Evolutionary conservation across 768 basidiomycete genomes (phyloP).

Genomic region (Agrocybe praecox): DNA sequence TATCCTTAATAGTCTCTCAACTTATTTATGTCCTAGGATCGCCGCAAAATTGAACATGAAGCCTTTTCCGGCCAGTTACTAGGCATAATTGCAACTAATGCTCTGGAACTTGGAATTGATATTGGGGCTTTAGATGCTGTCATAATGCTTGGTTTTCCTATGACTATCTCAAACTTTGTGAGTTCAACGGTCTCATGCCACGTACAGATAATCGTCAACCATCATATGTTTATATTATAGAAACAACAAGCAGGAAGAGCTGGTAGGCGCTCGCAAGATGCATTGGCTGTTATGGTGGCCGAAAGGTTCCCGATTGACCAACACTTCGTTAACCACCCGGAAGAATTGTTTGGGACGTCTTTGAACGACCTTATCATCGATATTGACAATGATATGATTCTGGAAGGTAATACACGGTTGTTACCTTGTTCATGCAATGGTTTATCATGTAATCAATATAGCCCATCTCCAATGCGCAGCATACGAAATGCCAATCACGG

Average conservation of each 20-base stretch:
- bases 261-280: constrained; percentile 79
- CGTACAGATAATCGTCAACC: too few species aligned
- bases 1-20: neutral
- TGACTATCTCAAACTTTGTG: constrained; percentile 80
- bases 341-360: constrained; percentile 66
- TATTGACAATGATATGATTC: constrained; percentile 68
- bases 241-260: constrained; percentile 90
- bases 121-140: constrained; percentile 89
- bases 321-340: constrained; percentile 70
- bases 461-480: constrained; percentile 89
- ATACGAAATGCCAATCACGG: constrained; percentile 78
- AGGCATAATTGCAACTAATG: constrained; percentile 89
- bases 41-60: constrained; percentile 81
- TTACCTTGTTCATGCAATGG: neutral
- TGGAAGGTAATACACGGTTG: constrained; percentile 50
- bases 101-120: constrained; percentile 90
- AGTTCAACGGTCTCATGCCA: constrained; percentile 25
- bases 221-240: constrained; percentile 43
- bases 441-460: constrained; percentile 15
- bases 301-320: constrained; percentile 73
- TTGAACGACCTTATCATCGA: constrained; percentile 71
- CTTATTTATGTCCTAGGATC: constrained; percentile 50
- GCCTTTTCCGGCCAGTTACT: constrained; percentile 85
- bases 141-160: constrained; percentile 86
- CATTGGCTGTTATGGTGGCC: constrained; percentile 73